phyloP scores from a whole-genome alignment of 176 grass and related monocot genomes.

The Eragrostis curvula region DNA sequence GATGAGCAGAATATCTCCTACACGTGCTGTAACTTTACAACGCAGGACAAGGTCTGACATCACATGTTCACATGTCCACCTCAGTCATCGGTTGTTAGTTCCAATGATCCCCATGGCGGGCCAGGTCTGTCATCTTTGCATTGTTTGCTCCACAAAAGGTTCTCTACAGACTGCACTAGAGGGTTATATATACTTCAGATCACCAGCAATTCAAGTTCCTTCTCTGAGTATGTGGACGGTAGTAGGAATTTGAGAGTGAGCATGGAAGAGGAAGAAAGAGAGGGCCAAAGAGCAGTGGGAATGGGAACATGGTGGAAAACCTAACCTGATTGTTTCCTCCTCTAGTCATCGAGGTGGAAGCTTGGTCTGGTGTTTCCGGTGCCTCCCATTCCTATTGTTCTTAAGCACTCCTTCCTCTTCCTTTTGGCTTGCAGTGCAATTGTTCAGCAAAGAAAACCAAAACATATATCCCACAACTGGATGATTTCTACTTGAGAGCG shows the following conservation, averaged over 20 bases:
- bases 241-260: constrained; percentile 22
- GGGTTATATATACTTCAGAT: constrained; percentile 6
- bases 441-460: neutral
- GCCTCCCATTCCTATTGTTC: constrained; percentile 51
- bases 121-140: constrained; percentile 1
- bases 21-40: constrained; percentile 8
- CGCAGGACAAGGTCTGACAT: constrained; percentile 14
- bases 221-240: neutral
- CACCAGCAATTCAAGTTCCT: constrained; percentile 1
- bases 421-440: constrained; percentile 32
- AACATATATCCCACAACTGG: neutral
- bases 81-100: neutral
- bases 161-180: neutral
- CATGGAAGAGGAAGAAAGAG: constrained; percentile 50
- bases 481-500: neutral
- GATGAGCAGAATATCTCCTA: constrained; percentile 28
- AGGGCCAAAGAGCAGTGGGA: constrained; percentile 43
- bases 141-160: neutral
- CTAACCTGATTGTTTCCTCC: constrained; percentile 10
- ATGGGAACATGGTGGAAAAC: constrained; percentile 56
- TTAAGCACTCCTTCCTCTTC: constrained; percentile 41
- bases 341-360: constrained; percentile 18
- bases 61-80: neutral
- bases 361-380: constrained; percentile 30
- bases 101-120: neutral